Base-by-base conservation (phyloP, 176 grass and related monocot species). In the Coix lacrymajobi region DNA sequence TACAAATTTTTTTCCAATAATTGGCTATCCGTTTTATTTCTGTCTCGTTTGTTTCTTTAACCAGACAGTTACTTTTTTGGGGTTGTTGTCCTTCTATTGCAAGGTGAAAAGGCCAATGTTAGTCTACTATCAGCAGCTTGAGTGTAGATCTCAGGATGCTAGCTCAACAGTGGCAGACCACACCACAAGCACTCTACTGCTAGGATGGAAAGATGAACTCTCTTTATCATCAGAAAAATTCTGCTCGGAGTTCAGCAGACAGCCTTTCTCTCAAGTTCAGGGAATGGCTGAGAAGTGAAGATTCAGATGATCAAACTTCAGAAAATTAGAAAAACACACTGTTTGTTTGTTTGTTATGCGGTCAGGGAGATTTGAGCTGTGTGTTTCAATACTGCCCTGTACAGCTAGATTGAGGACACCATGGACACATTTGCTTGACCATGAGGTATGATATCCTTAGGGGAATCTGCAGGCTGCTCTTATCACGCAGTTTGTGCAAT, bases 121-220 rank as follows among this genome's bases (percentile, higher is more conserved):
- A 60, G n/a, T 26, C 9, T 58, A 58, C 22, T 58, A 60, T 26
- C 56, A 26, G 56, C n/a, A 45, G 65, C 77, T 92, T 70, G 78
- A 88, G 78, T 83, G 89, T 78, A 84, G 84, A 78, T 56, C 46
- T 13, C 76, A 76, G 44, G n/a, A 68, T 66, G 39, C 75, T 73
- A 79, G 9, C 40, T 74, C 89, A 10, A 32, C n/a, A 43, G 66
- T 66, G 71, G 43, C n/a, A 29, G 68, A 76, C 43, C 33, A 45
- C 30, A 73, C 8, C 45, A 69, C 40, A 48, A 80, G 48, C 37
- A 49, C 46, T 41, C 57, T 16, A 6, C 86, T 84, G 77, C 6
- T 88, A 82, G 87, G 66, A 12, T 87, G 75, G 91, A 81, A 89
- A 66, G 91, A 67, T 25, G 69, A 87, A 84, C 54, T 75, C 45